Percentiles rank a stretch among this genome's conserved stretches.
Evolutionary conservation across 176 grass and related monocot genomes (phyloP).

Genomic region (Eragrostis nindensis): DNA sequence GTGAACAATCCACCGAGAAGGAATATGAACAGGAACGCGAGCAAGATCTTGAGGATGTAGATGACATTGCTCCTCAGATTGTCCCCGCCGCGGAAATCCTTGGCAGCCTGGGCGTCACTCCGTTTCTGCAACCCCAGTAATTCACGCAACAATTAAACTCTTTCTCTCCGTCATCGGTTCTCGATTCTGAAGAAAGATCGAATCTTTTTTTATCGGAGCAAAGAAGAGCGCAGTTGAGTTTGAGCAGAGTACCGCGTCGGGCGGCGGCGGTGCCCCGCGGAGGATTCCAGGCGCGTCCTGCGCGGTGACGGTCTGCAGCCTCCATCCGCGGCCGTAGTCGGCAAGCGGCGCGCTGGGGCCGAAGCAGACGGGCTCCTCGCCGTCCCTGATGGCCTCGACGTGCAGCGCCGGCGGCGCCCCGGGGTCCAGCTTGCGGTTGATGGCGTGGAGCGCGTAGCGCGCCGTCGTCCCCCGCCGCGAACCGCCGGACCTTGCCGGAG

Average conservation of each 20-base stretch:
- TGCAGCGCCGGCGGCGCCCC: constrained; percentile 61
- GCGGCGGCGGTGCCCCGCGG: background rate
- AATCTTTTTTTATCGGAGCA: background rate
- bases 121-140: constrained; percentile 53
- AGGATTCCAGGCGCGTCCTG: constrained; percentile 37
- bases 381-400: constrained; percentile 79
- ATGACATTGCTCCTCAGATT: background rate
- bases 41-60: constrained; percentile 64
- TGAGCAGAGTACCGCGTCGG: background rate
- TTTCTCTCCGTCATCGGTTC: background rate
- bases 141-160: background rate
- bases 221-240: too few species aligned
- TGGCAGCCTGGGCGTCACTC: constrained; percentile 24
- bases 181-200: background rate
- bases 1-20: constrained; percentile 74
- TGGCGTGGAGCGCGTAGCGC: constrained; percentile 62
- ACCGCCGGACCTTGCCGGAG: constrained; percentile 73
- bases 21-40: constrained; percentile 80
- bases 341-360: constrained; percentile 70
- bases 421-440: constrained; percentile 69
- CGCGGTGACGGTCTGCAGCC: constrained; percentile 72
- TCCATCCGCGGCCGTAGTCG: constrained; percentile 77
- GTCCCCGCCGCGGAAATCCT: constrained; percentile 12
- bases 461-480: constrained; percentile 76
- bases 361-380: constrained; percentile 82